Base-by-base conservation (phyloP, 148 eudicot genomes). In the Amaranthus cruentus region DNA sequence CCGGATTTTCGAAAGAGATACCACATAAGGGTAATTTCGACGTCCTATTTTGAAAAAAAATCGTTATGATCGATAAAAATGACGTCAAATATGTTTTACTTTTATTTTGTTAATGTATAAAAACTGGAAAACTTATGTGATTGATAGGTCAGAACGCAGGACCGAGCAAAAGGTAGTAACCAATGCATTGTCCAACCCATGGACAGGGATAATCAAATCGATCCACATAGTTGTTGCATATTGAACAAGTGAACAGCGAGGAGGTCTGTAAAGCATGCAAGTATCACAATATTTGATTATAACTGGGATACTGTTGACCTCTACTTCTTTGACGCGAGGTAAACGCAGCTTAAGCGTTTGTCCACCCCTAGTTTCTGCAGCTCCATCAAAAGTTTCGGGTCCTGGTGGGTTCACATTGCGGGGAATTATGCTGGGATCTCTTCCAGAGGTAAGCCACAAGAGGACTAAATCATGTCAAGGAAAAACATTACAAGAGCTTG, bases 131-230 rank as follows among this genome's bases (percentile, higher is more conserved):
- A n/a, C n/a, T n/a, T n/a, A n/a, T n/a, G n/a, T n/a, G n/a, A n/a
- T n/a, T n/a, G n/a, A n/a, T n/a, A n/a, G n/a, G n/a, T n/a, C n/a
- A n/a, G n/a, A n/a, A 68, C 47, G 11, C 9, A 71, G 46, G 54
- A 62, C 4, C 50, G 48, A 56, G 51, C 10, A 59, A 56, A 15
- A 50, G 53, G 49, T 56, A 84, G 89, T 87, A 80, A 92, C 98
- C 96, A 88, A 95, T 92, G 88, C 99, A 95, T 80, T 95, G 99
- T 11, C 97, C 99, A 55, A 95, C 97, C 99, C 99, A 95, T 18
- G 97, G 97, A 81, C 99, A 95, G 84, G 91, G 99, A 79, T 95
- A 97, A 81, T 95, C 99, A 83, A 91, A 95, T 85, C 97, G 79
- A 76, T 95, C 97, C 14, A 95, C 99, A 77, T 97, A 95, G 77